Base-by-base conservation (phyloP, 2,329 filamentous ascomycete genomes). In the Neospermospora avenae region DNA sequence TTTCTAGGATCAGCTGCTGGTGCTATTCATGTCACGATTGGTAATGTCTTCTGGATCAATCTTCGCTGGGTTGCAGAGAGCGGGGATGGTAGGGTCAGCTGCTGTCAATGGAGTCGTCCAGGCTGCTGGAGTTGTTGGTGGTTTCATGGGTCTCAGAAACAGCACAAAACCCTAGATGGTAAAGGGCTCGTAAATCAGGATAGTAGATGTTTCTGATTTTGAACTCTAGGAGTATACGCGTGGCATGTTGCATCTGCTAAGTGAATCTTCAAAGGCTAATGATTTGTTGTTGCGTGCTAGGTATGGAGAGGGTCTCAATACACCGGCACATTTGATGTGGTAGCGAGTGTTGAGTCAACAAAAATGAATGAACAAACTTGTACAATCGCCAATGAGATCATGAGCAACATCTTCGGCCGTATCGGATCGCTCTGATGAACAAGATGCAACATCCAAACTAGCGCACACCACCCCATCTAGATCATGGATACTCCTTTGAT, bases 1-100 rank as follows among this genome's bases (percentile, higher is more conserved):
- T 10, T 16, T 41, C 7, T 22, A 57, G 55, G 44, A 39, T 57
- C 55, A 5, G 22, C 35, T 11, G 59, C 57, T 41, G 54, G 49
- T 22, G 57, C 16, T 2, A 22, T 44, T 48, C 57, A 60, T 39
- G 45, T 52, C 11, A 35, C 49, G 1, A 18, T 13, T 0, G 59
- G 58, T 45, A 51, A 54, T 37, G 49, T 62, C 3, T 18, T 54
- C 59, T 20, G 44, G 49, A 16, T 52, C 59, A 10, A 28, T 13
- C 5, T 58, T 62, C 20, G 55, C 55, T 13, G 51, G 41, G 13
- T 25, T 62, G 2, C 57, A 61, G 49, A 62, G 59, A 35, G 59
- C 54, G 16, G 55, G 16, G 16, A 53, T 53, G 55, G 55, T 49
- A 57, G 62, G 57, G 34, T 57, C 22, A 1, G 20, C 28, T 24